Evolutionary conservation across 495 filamentous ascomycete genomes (phyloP).

Genomic region (Gamarada debralockiae): DNA sequence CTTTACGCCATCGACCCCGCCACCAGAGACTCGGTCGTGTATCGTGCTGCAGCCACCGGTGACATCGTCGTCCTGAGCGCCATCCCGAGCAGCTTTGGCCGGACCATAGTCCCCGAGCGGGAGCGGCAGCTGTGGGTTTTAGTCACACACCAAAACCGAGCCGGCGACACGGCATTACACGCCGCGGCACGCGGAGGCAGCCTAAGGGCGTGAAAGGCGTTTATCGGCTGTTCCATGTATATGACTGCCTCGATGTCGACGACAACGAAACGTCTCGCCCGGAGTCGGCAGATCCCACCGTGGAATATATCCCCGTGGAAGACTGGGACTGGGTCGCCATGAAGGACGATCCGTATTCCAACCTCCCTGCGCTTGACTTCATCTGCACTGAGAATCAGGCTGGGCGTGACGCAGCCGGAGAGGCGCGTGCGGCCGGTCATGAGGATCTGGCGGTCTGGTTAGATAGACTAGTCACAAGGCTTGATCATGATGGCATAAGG

Average conservation of each 20-base stretch:
- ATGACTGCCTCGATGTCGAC: not conserved
- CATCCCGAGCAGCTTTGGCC: conserved; percentile 1
- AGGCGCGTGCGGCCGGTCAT: not conserved
- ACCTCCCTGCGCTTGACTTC: conserved; percentile 3
- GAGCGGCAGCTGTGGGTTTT: not conserved
- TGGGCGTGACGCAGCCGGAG: conserved; percentile 3
- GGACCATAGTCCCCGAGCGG: not conserved
- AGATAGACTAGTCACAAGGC: not conserved
- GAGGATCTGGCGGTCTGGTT: conserved; percentile 1
- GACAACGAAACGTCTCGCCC: conserved; percentile 2
- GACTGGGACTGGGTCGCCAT: not conserved
- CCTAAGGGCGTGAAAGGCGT: conserved; percentile 4
- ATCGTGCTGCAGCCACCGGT: conserved; percentile 1
- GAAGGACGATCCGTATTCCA: not conserved
- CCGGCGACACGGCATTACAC: conserved; percentile 1
- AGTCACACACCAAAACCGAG: conserved; percentile 2
- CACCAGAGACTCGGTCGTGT: not conserved
- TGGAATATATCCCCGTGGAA: no score
- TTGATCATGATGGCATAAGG: not conserved
- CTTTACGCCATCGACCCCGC: not conserved
- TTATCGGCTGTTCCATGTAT: conserved; percentile 3
- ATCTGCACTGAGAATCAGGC: not conserved
- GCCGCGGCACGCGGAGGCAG: not conserved
- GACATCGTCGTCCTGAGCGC: conserved; percentile 2
- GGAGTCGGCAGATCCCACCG: not conserved